Evolutionary conservation across 1,284 basidiomycete genomes (phyloP), one percentile per base, ranked within the genome.

Genomic region (Athelia psychrophila): DNA sequence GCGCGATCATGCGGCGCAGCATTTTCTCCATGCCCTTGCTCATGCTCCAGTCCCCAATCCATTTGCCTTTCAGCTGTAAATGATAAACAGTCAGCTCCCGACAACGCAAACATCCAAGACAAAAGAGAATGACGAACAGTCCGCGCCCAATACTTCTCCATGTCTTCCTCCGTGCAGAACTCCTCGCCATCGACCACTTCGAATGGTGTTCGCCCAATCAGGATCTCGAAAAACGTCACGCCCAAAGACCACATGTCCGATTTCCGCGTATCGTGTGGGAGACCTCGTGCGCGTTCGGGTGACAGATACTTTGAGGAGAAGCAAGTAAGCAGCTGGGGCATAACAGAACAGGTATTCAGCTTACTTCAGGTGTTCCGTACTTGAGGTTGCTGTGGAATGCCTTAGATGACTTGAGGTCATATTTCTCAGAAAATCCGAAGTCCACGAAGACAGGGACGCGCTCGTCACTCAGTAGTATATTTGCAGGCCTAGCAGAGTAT

Each of bases 171-270:
- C n/a, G 83, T 89, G n/a, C 80, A 73, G 58, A 94, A 88, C 53
- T 85, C 80, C 64, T 95, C 92, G 8, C 85, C 83, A 54, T 93
- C 91, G 24, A 82, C 79, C 56, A 84, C 66, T 65, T 98, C 95
- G 64, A 97, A 98, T 1, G 95, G 94, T 3, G 95, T 97, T 15
- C 95, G 79, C 0, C 94, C 94, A 25, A 88, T 74, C 22, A 97
- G 79, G 54, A 97, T 89, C 67, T 98, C 95, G 65, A 95, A 98
- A 67, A 96, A 89, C 0, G 94, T 93, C 30, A 97, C 78, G 8
- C 94, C 94, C 1, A 97, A 81, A 2, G 94, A 89, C 92, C 93
- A 98, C 35, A 97, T 79, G 60, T 98, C 95, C 0, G 90, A 88
- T 66, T 93, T 89, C 51, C 95, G 86, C 47, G 95, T 96, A 62